Evolutionary conservation across 805 yeast species (phyloP), one percentile per base, ranked within the genome.

Genomic region (Candida lessepsii): DNA sequence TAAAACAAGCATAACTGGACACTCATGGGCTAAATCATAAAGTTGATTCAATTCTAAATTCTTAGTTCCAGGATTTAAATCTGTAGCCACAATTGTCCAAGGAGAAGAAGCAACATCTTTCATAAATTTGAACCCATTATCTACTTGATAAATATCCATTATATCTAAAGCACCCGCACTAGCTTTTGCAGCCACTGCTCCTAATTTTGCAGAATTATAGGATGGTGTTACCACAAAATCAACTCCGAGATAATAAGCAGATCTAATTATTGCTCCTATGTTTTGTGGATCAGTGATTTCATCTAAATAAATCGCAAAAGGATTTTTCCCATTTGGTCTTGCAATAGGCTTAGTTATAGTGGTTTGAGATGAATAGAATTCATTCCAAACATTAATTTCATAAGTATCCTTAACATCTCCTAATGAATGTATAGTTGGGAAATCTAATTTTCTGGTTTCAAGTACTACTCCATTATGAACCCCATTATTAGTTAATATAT

Each of bases 211-310:
- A 51, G 86, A 76, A 53, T 86, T 83, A 37, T 74, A 75, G 25
- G 76, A 79, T 2, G 95, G 83, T 30, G 83, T 62, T 1, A 83
- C 78, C 5, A 87, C 65, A 53, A 86, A 84, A 60, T 89, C 96
- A 2, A 73, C 95, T 7, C 96, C 96, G 10, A 88, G 66, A 61
- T 73, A 88, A 61, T 80, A 83, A 0, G 95, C 91, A 2, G 89
- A 76, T 55, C 96, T 67, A 20, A 86, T 61, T 30, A 88, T 78
- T 17, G 91, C 93, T 6, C 96, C 96, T 50, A 86, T 68, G 56
- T 88, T 88, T 57, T 86, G 95, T 0, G 96, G 91, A 58, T 88
- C 96, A 10, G 86, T 78, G 31, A 89, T 71, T 43, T 85, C 87
- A 58, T 88, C 96, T 18, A 88, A 61, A 51, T 73, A 87, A 3